phyloP scores from a whole-genome alignment of 371 early-diverging fungal genomes.

The Capniomyces stellatus region DNA sequence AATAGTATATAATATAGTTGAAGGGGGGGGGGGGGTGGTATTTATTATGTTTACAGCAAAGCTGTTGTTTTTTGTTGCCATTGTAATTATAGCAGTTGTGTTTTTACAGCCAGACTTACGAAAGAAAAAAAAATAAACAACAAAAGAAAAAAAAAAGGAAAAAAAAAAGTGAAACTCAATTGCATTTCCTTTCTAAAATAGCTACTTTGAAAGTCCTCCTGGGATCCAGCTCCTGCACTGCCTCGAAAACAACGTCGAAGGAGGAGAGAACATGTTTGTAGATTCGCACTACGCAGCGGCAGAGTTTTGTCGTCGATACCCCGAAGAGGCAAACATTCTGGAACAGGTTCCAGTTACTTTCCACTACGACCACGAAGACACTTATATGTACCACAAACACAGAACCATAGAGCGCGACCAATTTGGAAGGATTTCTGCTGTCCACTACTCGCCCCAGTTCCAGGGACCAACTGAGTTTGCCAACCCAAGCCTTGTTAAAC shows the following conservation, averaged over 20 bases:
- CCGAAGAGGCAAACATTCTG: conserved; percentile 41
- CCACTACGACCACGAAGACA: conserved; percentile 64
- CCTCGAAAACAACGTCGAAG: conserved; percentile 54
- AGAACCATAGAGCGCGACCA: conserved; percentile 42
- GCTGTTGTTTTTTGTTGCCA: too few relatives aligned
- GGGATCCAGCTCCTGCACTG: conserved; percentile 70
- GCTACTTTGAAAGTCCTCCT: conserved; percentile 70
- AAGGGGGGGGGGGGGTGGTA: too few relatives aligned
- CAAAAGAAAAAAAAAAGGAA: too few relatives aligned
- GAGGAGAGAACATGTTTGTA: conserved; percentile 62
- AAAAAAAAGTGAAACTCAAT: too few relatives aligned
- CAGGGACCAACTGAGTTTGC: conserved; percentile 52
- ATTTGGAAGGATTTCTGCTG: conserved; percentile 18
- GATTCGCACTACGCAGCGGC: conserved; percentile 56
- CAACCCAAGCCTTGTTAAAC: not conserved
- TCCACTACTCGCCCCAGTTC: conserved; percentile 81
- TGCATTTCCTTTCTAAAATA: too few relatives aligned
- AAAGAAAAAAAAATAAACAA: too few relatives aligned
- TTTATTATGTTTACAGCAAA: too few relatives aligned
- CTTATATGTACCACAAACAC: conserved; percentile 50
- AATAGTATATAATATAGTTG: too few relatives aligned
- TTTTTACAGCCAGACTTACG: too few relatives aligned
- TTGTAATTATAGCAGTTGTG: too few relatives aligned
- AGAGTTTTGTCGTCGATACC: conserved; percentile 30
- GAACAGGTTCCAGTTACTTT: conserved; percentile 47